Base-by-base conservation (phyloP, 2,329 filamentous ascomycete genomes). In the Neonectria ditissima region DNA sequence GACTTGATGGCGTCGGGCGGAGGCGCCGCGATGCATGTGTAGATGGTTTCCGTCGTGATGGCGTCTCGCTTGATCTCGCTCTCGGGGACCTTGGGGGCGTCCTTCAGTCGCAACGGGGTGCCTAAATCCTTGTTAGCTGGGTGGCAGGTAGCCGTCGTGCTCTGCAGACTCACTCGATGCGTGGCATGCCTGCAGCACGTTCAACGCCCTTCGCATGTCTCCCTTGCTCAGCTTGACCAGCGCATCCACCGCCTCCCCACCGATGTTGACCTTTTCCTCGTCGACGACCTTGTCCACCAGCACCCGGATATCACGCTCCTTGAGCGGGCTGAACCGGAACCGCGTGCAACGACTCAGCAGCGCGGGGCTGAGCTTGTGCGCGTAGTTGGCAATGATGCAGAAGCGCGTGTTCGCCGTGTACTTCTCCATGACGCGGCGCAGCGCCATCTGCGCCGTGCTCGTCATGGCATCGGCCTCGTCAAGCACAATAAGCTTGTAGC, bases 401-500 rank as follows among this genome's bases (percentile, higher is more conserved):
- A 99, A 99, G 55, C 96, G 87, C 2, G 96, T 97, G 81, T 99
- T 99, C 64, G 92, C 92, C 1, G 96, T 99, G 82, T 99, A 99
- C 81, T 97, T 97, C 77, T 99, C 96, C 96, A 99, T 99, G 76
- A 99, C 98, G 51, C 96, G 86, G 66, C 96, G 88, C 59, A 99
- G 84, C 0, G 96, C 96, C 95, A 99, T 99, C 80, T 99, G 96
- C 6, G 96, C 96, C 0, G 95, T 97, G 57, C 93, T 92, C n/a
- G 96, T 99, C 96, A 99, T 99, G 57, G 96, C 96, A 78, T 99
- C 96, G n/a, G 96, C 96, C 83, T 99, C 96, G 79, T 99, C 96
- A 5, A 99, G 88, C 59, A 99, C 93, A 76, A 99, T 98, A 71
- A 99, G 89, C 83, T 99, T 99, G 84, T 92, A 99, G 4, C 87